phyloP scores from a whole-genome alignment of 2,329 filamentous ascomycete species.

The Beauveria varroae region DNA sequence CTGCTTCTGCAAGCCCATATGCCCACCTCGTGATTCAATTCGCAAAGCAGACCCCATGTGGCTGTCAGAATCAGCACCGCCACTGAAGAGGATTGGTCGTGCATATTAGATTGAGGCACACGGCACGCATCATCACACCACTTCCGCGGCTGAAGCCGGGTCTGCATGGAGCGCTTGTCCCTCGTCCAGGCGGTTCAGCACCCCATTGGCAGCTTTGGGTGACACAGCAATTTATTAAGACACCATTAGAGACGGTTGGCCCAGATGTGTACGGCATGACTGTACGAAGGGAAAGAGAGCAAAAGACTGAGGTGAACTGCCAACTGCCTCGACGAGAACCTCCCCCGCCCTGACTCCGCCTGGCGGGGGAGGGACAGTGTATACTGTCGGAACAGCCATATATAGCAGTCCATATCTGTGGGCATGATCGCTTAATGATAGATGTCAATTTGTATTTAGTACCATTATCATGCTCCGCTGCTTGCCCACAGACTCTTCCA shows the following conservation, averaged over 20 bases:
- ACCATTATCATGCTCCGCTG: no score
- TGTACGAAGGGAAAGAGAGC: background rate
- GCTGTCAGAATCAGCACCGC: background rate
- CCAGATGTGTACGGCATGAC: no score
- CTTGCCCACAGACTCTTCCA: no score
- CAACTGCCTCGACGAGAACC: no score
- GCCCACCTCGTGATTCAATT: background rate
- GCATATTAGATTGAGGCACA: background rate
- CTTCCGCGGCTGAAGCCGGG: background rate
- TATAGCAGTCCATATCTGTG: no score
- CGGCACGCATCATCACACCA: conserved; percentile 1
- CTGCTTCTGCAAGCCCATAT: background rate
- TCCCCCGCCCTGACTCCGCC: no score
- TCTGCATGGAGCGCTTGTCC: background rate
- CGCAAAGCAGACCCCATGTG: background rate
- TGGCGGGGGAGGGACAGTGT: no score
- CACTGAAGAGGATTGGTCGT: no score
- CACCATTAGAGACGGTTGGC: background rate
- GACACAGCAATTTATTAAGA: background rate
- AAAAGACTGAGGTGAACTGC: background rate
- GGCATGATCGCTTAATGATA: no score
- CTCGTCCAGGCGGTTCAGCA: background rate
- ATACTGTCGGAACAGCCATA: no score
- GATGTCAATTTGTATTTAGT: no score
- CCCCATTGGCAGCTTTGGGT: background rate